Evolutionary conservation across 495 filamentous ascomycete species (phyloP).

Genomic region (Chaetomium cochliodes): DNA sequence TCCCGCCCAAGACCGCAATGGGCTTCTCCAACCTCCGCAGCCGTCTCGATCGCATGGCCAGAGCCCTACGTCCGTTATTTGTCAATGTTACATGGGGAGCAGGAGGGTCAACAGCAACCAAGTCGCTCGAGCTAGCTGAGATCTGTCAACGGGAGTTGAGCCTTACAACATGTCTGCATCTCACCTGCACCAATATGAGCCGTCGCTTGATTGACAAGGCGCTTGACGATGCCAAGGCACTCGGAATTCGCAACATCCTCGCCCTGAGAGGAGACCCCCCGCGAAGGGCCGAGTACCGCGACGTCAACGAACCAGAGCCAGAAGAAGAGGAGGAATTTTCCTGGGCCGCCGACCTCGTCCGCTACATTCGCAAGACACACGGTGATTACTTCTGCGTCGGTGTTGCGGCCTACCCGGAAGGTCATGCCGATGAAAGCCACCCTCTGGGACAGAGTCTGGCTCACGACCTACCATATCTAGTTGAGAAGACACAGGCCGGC

Average conservation of each 20-base stretch:
- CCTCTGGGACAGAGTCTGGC: conserved; percentile 71
- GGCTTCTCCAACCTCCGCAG: conserved; percentile 89
- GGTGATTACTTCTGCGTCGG: conserved; percentile 97
- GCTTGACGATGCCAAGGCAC: conserved; percentile 84
- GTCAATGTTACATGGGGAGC: conserved; percentile 98
- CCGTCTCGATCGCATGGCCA: conserved; percentile 92
- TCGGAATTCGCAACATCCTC: conserved; percentile 92
- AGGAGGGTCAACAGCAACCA: conserved; percentile 83
- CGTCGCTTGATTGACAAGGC: conserved; percentile 80
- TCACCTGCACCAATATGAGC: conserved; percentile 98
- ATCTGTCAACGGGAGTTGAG: conserved; percentile 89
- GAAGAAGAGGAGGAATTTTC: conserved; percentile 71
- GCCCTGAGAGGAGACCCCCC: conserved; percentile 94
- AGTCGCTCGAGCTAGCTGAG: conserved; percentile 92
- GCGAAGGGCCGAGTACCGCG: conserved; percentile 77
- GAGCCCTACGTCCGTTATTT: conserved; percentile 84
- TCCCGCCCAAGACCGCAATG: conserved; percentile 94
- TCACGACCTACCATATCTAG: conserved; percentile 82
- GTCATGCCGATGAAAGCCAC: conserved; percentile 88
- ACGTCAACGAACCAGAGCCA: conserved; percentile 52
- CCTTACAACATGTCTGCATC: conserved; percentile 90
- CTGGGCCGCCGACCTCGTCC: conserved; percentile 87
- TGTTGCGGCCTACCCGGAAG: conserved; percentile 92
- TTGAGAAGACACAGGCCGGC: conserved; percentile 87
- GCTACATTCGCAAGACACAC: conserved; percentile 79